Percentiles rank a stretch among this genome's conserved stretches.
Conservation (phyloP, 306 rosid species). For the Amphicarpaea edgeworthii region DNA sequence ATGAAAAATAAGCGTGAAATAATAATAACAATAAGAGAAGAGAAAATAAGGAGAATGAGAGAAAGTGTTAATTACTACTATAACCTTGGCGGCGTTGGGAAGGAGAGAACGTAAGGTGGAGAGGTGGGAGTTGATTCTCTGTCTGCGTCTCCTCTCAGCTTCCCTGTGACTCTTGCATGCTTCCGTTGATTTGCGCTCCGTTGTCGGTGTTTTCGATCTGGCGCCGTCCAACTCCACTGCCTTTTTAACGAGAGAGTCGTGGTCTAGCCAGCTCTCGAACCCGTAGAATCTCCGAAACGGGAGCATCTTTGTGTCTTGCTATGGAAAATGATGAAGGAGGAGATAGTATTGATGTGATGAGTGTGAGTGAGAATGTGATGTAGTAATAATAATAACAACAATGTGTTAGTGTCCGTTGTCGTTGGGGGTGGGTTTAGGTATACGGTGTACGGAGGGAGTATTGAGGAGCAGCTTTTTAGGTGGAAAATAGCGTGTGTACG, state of each 20-base stretch:
- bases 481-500: constrained; percentile 11
- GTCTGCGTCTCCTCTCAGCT: constrained; percentile 93
- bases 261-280: constrained; percentile 48
- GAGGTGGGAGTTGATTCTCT: constrained; percentile 90
- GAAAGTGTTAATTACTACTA: background rate
- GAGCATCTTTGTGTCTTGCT: constrained; percentile 46
- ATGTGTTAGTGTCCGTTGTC: background rate
- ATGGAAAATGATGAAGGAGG: background rate
- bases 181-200: constrained; percentile 62
- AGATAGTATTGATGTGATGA: background rate
- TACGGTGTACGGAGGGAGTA: constrained; percentile 33
- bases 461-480: constrained; percentile 1
- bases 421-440: background rate
- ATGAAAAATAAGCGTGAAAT: no score
- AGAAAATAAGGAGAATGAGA: background rate
- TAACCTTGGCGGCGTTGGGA: constrained; percentile 71
- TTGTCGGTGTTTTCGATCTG: constrained; percentile 48
- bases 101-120: constrained; percentile 84
- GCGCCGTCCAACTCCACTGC: constrained; percentile 42
- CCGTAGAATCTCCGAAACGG: constrained; percentile 58
- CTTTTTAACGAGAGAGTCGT: constrained; percentile 32
- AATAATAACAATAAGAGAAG: background rate
- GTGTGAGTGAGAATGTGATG: background rate
- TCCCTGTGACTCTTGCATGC: constrained; percentile 89
- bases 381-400: background rate